These are phyloP conservation scores for Lentinula edodes DNA, from an alignment of 768 basidiomycete species.

Conservation along the genomic window DNA sequence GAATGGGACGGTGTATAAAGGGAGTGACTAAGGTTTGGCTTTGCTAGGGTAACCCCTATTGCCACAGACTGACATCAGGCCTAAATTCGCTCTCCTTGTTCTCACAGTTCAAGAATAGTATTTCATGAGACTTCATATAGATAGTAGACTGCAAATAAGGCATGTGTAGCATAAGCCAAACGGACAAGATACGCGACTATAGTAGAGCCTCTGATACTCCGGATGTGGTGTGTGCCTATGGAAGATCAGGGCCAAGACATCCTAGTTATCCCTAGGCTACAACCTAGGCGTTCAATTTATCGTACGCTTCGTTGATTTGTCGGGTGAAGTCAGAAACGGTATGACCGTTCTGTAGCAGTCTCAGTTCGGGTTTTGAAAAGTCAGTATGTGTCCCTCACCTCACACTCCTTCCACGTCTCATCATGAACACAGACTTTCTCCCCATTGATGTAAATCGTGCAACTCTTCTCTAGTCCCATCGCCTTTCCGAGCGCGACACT, in stretches of 20 bases:
- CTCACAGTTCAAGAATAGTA: no score
- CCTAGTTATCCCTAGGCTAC: no score
- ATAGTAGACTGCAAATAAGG: no score
- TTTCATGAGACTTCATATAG: neutral
- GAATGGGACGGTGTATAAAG: neutral
- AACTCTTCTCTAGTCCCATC: slow-evolving; percentile 69
- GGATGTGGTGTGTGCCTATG: no score
- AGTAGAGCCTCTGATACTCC: no score
- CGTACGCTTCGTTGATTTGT: slow-evolving; percentile 73
- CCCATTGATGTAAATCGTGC: slow-evolving; percentile 76
- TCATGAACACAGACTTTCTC: slow-evolving; percentile 71
- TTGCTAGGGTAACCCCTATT: neutral
- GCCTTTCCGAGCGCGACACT: slow-evolving; percentile 42
- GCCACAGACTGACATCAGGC: neutral
- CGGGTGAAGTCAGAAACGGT: slow-evolving; percentile 64
- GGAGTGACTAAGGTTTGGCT: neutral
- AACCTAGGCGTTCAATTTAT: slow-evolving; percentile 44
- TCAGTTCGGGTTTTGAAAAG: neutral
- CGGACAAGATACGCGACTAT: no score
- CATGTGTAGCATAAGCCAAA: no score
- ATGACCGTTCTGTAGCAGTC: slow-evolving; percentile 60
- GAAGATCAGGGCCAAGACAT: no score
- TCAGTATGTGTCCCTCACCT: slow-evolving; percentile 40
- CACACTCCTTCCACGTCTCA: slow-evolving; percentile 72
- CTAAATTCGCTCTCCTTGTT: no score